These are phyloP conservation scores for Podaxis rugospora DNA, from an alignment of 768 basidiomycete species.

Conservation along the genomic window DNA sequence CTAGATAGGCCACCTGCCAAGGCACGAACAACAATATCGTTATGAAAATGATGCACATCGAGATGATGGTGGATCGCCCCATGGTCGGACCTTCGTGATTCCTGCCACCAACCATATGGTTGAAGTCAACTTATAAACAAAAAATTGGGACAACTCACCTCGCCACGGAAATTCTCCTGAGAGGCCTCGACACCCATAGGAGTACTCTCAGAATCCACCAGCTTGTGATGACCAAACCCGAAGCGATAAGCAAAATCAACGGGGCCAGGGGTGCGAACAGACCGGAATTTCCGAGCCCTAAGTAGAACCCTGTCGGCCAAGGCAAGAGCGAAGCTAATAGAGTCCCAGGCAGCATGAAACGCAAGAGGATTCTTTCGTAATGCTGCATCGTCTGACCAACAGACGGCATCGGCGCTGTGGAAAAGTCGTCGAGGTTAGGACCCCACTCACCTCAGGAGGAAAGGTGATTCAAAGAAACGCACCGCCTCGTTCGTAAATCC, in stretches of 20 bases:
- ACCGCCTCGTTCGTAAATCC: conserved; percentile 26
- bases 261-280: conserved; percentile 51
- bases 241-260: conserved; percentile 51
- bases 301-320: conserved; percentile 45
- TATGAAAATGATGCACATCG: conserved; percentile 55
- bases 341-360: conserved; percentile 37
- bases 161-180: conserved; percentile 26
- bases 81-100: conserved; percentile 26
- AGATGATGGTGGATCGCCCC: conserved; percentile 46
- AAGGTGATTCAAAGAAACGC: not conserved
- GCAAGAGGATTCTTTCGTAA: conserved; percentile 38
- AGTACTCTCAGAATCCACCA: conserved; percentile 50
- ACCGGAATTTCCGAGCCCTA: conserved; percentile 55
- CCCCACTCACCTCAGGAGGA: not conserved
- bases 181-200: conserved; percentile 41
- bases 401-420: conserved; percentile 39
- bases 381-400: conserved; percentile 43
- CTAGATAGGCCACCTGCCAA: conserved; percentile 88
- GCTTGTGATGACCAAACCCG: conserved; percentile 57
- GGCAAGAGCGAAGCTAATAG: conserved; percentile 52
- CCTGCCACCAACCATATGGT: conserved; percentile 14
- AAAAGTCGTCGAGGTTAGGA: not conserved
- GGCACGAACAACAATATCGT: conserved; percentile 79
- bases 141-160: conserved; percentile 27
- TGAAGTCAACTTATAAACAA: not conserved